Percentiles rank a stretch among this genome's conserved stretches.
Evolutionary conservation across 768 basidiomycete species (phyloP).

Genomic region (Kwoniella botswanensis): DNA sequence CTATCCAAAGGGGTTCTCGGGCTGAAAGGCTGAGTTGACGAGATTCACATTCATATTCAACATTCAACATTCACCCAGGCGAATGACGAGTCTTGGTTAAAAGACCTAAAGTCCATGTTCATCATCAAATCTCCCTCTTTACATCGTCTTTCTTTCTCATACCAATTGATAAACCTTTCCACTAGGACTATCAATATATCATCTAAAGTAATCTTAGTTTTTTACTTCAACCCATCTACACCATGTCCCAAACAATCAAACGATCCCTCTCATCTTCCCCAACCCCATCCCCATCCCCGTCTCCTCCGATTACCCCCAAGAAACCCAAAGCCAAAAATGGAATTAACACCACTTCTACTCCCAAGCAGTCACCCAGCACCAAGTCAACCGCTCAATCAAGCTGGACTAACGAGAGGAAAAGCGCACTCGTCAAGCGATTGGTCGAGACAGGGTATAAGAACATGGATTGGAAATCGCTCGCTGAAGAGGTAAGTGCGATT

Average conservation of each 20-base stretch:
- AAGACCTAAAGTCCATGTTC: no score
- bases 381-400: background rate
- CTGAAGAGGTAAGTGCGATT: conserved; percentile 17
- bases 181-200: no score
- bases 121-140: no score
- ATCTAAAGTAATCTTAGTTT: background rate
- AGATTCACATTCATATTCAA: background rate
- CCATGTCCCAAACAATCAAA: conserved; percentile 6
- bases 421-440: conserved; percentile 5
- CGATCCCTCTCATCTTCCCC: conserved; percentile 20
- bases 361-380: conserved; percentile 4
- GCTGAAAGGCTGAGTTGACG: background rate
- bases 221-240: background rate
- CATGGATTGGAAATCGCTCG: conserved; percentile 25
- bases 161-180: no score
- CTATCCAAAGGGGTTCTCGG: background rate
- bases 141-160: no score
- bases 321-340: conserved; percentile 10
- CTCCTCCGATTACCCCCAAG: conserved; percentile 16
- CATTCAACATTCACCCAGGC: no score
- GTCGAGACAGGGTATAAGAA: conserved; percentile 25
- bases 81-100: no score
- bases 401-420: conserved; percentile 27
- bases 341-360: background rate
- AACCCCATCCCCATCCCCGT: conserved; percentile 8